Evolutionary conservation across 352 stramenopile species (phyloP), one percentile per base, ranked within the genome.

Genomic region (Pythium apleroticum): DNA sequence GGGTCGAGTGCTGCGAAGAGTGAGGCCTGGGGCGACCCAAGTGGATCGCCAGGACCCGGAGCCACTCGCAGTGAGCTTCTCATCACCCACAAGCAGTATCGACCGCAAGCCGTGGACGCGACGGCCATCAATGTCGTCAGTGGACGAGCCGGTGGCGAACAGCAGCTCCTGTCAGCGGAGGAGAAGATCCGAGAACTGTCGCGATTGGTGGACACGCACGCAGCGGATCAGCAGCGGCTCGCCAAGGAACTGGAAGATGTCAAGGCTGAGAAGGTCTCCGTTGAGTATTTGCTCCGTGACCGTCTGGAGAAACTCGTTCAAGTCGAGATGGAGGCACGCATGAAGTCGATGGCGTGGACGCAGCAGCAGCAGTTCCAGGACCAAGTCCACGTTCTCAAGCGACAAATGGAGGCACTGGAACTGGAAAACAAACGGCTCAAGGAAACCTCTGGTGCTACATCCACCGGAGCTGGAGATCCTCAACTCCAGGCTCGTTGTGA

Each of bases 151-250:
- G 24, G 20, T 15, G 31, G 35, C 2, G 63, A 69, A 27, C 22
- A 57, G 9, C 53, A 31, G 11, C 49, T 95, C 27, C 60, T 95
- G 33, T 92, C 84, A 10, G 86, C 84, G 1, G 80, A 93, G 24
- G 87, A 96, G 53, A 97, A 96, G 56, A 93, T 97, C 17, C 66
- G 86, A 52, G 89, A 97, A 59, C 69, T 97, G n/a, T 66, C 82
- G 41, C 27, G 49, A 25, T 60, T 96, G 15, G 68, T 96, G 17
- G 84, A 94, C 0, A 53, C 58, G 0, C 87, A 94, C 48, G 68
- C 62, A 6, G n/a, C 31, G 0, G 86, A 95, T 28, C 74, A 88
- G 50, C 61, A 73, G 45, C 77, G 84, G 14, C 72, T 91, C 52
- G 68, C 85, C 1, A 86, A 84, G 19, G 88, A 97, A 53, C 74